A percentile compares a stretch with the other conserved stretches of the same genome.
These are phyloP conservation scores for Tylopilus plumbeoviolaceoides DNA, from an alignment of 768 basidiomycete species.

Conservation along the genomic window DNA sequence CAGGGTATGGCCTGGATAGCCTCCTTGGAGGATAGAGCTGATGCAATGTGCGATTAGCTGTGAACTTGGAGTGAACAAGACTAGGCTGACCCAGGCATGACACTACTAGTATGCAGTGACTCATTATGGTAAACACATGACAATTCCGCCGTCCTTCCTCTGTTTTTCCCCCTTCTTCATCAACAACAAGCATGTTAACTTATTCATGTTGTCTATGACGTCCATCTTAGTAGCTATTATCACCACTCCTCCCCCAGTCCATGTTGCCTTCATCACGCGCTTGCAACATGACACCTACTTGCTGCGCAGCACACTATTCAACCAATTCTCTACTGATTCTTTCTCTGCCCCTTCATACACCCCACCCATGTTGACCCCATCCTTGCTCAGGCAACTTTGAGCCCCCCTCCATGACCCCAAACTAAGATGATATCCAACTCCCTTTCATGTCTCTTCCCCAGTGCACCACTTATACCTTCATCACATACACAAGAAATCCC, in stretches of 20 bases:
- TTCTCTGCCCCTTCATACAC: conserved; percentile 37
- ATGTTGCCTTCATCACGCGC: conserved; percentile 33
- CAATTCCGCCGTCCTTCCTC: conserved; percentile 8
- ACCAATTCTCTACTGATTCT: conserved; percentile 25
- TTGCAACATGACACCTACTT: conserved; percentile 30
- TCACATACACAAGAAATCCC: no score
- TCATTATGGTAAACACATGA: conserved; percentile 30
- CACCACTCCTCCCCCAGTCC: conserved; percentile 34
- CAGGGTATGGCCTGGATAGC: conserved; percentile 79
- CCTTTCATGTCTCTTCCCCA: conserved; percentile 46
- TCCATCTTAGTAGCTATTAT: conserved; percentile 24
- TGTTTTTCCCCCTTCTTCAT: conserved; percentile 1
- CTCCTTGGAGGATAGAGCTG: conserved; percentile 84
- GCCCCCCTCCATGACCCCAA: conserved; percentile 23
- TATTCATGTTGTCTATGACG: conserved; percentile 16
- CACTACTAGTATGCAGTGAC: conserved; percentile 43
- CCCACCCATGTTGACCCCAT: conserved; percentile 62
- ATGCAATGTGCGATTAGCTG: not conserved
- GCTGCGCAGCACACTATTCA: conserved; percentile 29
- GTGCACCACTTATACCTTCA: no score
- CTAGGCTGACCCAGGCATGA: conserved; percentile 42
- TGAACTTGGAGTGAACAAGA: not conserved
- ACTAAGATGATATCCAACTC: conserved; percentile 50
- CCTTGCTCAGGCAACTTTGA: conserved; percentile 50
- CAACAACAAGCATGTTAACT: conserved; percentile 14